Evolutionary conservation across 1,139 yeast genomes (phyloP).

Genomic region (Candida albicans): DNA sequence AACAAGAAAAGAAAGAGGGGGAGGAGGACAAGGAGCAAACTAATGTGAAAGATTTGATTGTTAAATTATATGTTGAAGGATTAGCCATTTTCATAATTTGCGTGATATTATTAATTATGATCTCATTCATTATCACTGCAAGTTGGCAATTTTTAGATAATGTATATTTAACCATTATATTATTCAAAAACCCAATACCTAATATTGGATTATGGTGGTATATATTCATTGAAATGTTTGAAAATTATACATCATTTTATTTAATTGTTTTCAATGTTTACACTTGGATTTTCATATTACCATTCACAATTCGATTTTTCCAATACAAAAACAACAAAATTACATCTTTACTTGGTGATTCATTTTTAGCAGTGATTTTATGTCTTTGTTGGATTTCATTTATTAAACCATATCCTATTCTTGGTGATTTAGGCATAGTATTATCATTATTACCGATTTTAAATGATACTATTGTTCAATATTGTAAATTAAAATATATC

Average conservation of each 20-base stretch:
- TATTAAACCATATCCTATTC: slow-evolving; percentile 82
- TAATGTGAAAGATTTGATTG: too few relatives aligned
- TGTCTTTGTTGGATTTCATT: slow-evolving; percentile 67
- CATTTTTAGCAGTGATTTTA: slow-evolving; percentile 66
- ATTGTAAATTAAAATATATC: slow-evolving; percentile 34
- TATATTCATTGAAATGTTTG: slow-evolving; percentile 92
- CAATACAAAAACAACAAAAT: slow-evolving; percentile 18
- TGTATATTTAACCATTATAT: slow-evolving; percentile 61
- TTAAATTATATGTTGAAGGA: slow-evolving; percentile 24
- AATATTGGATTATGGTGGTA: slow-evolving; percentile 99
- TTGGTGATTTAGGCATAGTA: slow-evolving; percentile 80
- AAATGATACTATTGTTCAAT: slow-evolving; percentile 38
- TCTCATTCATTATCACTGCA: slow-evolving; percentile 33
- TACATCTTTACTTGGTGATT: slow-evolving; percentile 34
- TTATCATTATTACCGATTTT: slow-evolving; percentile 61
- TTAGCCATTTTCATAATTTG: slow-evolving; percentile 26
- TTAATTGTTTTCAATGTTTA: slow-evolving; percentile 80
- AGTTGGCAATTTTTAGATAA: slow-evolving; percentile 52
- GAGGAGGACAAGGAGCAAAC: slow-evolving; percentile 6
- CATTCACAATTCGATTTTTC: slow-evolving; percentile 68
- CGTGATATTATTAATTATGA: slow-evolving; percentile 33
- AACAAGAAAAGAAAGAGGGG: neutral
- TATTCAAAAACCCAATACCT: slow-evolving; percentile 71
- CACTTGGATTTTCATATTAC: slow-evolving; percentile 65
- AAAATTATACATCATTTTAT: slow-evolving; percentile 81